phyloP scores from a whole-genome alignment of 2,329 filamentous ascomycete species.

The Cercospora zeae-maydis region DNA sequence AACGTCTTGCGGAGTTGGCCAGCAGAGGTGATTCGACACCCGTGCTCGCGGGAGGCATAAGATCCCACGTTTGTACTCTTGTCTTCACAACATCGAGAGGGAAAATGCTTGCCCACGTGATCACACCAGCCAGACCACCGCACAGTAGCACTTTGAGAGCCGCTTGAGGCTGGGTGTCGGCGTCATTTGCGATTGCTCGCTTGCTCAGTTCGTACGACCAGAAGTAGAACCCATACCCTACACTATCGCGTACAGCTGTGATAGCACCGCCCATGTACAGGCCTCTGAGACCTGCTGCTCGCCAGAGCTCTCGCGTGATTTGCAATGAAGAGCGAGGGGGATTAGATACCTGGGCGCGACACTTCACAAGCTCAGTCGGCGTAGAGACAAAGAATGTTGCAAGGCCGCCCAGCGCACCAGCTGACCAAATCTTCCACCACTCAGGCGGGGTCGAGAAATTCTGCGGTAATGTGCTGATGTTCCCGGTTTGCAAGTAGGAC shows the following conservation, averaged over 20 bases:
- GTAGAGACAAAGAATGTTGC: conserved; percentile 82
- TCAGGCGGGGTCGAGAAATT: conserved; percentile 21
- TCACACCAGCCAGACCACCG: conserved; percentile 80
- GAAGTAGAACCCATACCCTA: conserved; percentile 98
- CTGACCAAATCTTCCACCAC: conserved; percentile 55
- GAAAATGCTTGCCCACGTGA: conserved; percentile 87
- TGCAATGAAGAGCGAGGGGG: conserved; percentile 29
- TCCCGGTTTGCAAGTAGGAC: conserved; percentile 51
- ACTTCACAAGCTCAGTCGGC: conserved; percentile 89
- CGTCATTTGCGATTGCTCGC: conserved; percentile 48
- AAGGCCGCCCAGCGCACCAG: conserved; percentile 76
- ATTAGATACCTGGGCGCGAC: conserved; percentile 68
- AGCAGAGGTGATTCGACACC: conserved; percentile 8
- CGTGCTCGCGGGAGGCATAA: conserved; percentile 12
- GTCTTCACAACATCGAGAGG: conserved; percentile 92
- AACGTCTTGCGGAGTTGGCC: conserved; percentile 9
- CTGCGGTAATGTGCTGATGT: conserved; percentile 6
- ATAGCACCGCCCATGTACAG: conserved; percentile 78
- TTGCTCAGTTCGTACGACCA: conserved; percentile 83
- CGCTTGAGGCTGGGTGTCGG: conserved; percentile 40
- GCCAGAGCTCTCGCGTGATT: conserved; percentile 35
- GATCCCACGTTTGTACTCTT: conserved; percentile 71
- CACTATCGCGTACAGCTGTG: conserved; percentile 76
- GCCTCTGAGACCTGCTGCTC: conserved; percentile 55
- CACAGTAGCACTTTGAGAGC: conserved; percentile 59